Evolutionary conservation across 257 asterid genomes (phyloP).

Genomic region (Ballota nigra): DNA sequence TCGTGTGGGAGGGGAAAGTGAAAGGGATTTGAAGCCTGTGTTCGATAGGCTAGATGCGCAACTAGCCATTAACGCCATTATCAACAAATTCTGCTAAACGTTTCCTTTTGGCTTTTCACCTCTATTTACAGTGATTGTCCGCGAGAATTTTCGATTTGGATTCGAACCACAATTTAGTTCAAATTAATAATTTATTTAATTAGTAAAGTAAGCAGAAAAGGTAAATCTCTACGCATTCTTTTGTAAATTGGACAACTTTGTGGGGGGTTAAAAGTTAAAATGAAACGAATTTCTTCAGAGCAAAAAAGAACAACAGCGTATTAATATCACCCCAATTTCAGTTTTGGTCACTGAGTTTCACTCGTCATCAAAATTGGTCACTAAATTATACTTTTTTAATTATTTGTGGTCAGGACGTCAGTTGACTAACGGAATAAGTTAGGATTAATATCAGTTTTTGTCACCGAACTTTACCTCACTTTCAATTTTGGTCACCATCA

Average conservation of each 20-base stretch:
- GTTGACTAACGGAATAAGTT: too few species aligned
- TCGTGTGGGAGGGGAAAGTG: slow-evolving; percentile 23
- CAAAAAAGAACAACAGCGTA: too few species aligned
- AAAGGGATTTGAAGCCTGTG: slow-evolving; percentile 25
- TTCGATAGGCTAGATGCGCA: slow-evolving; percentile 23
- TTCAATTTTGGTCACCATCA: too few species aligned
- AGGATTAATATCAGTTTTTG: too few species aligned
- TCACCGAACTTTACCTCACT: too few species aligned
- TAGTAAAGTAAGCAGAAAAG: too few species aligned
- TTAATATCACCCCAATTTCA: too few species aligned
- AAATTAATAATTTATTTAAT: neutral
- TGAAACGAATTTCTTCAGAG: too few species aligned
- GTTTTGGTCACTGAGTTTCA: too few species aligned
- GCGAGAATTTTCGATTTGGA: neutral
- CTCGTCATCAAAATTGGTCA: too few species aligned
- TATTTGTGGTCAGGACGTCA: too few species aligned
- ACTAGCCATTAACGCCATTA: slow-evolving; percentile 38
- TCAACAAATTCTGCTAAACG: slow-evolving; percentile 1
- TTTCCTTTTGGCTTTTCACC: neutral
- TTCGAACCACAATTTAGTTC: neutral
- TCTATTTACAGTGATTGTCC: neutral
- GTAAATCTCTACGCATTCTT: neutral
- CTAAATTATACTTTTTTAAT: too few species aligned
- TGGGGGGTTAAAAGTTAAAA: neutral
- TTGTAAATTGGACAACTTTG: neutral